Percentiles rank a stretch among this genome's conserved stretches.
phyloP scores from a whole-genome alignment of 106 monocot species.

The Dioscorea dumetorum region DNA sequence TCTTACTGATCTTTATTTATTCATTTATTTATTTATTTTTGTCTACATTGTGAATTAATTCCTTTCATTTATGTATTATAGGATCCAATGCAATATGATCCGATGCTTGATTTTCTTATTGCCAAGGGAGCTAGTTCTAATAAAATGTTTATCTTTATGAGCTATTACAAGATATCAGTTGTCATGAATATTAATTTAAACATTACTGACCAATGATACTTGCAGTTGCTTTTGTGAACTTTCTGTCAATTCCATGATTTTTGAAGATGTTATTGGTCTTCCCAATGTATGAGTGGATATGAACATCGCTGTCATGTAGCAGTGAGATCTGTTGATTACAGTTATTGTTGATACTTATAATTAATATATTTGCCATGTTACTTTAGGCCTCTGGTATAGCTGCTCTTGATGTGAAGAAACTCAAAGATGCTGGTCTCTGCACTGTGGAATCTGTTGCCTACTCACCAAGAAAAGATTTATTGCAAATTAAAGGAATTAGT shows the following conservation, averaged over 20 bases:
- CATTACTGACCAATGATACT: background rate
- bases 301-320: background rate
- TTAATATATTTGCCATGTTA: background rate
- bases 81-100: no score
- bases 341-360: background rate
- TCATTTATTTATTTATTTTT: no score
- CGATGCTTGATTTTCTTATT: no score
- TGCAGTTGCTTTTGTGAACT: background rate
- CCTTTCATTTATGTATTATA: no score
- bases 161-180: background rate
- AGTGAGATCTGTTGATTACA: background rate
- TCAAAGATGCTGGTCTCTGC: constrained; percentile 93
- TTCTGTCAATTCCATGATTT: background rate
- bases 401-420: constrained; percentile 88
- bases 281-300: no score
- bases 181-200: background rate
- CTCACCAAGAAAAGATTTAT: constrained; percentile 90
- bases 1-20: no score
- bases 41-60: no score
- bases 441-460: constrained; percentile 90
- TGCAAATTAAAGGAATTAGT: constrained; percentile 98
- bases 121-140: no score
- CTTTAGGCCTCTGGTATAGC: constrained; percentile 88
- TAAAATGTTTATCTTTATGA: no score
- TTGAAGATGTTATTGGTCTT: background rate